Evolutionary conservation across 176 grass and related monocot genomes (phyloP).

Genomic region (Bolboschoenus planiculmis): DNA sequence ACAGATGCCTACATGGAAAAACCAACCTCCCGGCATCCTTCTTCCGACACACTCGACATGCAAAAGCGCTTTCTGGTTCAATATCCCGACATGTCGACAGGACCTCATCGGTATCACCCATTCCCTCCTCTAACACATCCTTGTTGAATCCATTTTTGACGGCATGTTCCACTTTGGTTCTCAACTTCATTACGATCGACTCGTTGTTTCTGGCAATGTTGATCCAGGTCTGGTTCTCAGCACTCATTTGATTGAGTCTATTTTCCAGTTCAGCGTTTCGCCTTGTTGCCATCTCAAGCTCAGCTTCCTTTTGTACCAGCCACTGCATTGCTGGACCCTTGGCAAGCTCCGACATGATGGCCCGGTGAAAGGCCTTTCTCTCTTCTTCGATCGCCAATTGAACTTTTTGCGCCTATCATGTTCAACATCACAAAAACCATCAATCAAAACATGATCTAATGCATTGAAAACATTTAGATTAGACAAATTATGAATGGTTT

Average conservation of each 20-base stretch:
- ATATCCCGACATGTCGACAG: background rate
- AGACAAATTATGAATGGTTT: no score
- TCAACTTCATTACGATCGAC: background rate
- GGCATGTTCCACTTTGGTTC: background rate
- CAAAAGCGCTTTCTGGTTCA: background rate
- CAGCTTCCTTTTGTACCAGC: slow-evolving; percentile 9
- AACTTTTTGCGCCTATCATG: background rate
- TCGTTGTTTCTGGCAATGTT: slow-evolving; percentile 24
- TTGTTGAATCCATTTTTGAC: slow-evolving; percentile 6
- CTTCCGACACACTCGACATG: background rate
- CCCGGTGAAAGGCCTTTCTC: background rate
- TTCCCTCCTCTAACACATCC: background rate
- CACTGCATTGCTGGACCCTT: slow-evolving; percentile 10
- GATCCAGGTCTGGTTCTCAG: slow-evolving; percentile 10
- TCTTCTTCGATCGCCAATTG: background rate
- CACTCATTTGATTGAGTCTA: background rate
- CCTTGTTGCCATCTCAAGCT: background rate
- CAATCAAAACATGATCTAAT: background rate
- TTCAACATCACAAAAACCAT: background rate
- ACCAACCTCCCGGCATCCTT: background rate
- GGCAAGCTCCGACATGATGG: background rate
- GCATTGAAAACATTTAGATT: background rate
- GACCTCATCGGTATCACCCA: slow-evolving; percentile 1
- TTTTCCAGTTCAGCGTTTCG: slow-evolving; percentile 13
- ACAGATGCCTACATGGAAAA: slow-evolving; percentile 18